A percentile compares a stretch with the other conserved stretches of the same genome.
phyloP scores from a whole-genome alignment of 345 rosid genomes.

The Iberis pinnata region DNA sequence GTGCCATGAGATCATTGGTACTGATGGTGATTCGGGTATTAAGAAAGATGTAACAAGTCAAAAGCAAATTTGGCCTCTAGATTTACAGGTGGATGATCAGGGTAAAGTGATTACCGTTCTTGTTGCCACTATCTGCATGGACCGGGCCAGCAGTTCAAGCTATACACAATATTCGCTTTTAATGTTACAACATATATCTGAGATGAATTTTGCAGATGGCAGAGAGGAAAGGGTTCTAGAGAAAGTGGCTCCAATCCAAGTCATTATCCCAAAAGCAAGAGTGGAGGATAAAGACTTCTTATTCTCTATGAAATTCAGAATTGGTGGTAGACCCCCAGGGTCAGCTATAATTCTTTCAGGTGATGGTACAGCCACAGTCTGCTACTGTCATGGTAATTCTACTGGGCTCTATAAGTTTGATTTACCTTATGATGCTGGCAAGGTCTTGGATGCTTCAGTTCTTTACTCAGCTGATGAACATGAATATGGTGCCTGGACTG shows the following conservation, averaged over 20 bases:
- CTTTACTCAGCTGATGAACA: conserved; percentile 63
- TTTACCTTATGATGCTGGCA: conserved; percentile 91
- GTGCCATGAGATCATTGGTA: conserved; percentile 74
- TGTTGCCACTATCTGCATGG: conserved; percentile 89
- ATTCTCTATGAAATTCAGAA: conserved; percentile 80
- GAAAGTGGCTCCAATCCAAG: conserved; percentile 86
- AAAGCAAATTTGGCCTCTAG: conserved; percentile 89
- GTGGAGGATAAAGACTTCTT: conserved; percentile 82
- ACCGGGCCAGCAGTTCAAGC: conserved; percentile 79
- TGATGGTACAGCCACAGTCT: conserved; percentile 91
- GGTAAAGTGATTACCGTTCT: conserved; percentile 76
- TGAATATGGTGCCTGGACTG: conserved; percentile 88
- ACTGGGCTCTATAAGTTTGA: conserved; percentile 85
- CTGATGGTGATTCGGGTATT: conserved; percentile 70
- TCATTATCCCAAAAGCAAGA: conserved; percentile 94
- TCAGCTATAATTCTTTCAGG: conserved; percentile 84
- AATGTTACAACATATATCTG: conserved; percentile 71
- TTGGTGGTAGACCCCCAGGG: conserved; percentile 84
- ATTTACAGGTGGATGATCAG: conserved; percentile 67
- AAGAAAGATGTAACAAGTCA: conserved; percentile 90
- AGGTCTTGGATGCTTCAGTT: conserved; percentile 90
- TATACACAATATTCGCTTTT: conserved; percentile 90
- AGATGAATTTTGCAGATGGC: conserved; percentile 34
- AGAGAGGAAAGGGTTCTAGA: conserved; percentile 55
- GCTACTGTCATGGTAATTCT: conserved; percentile 57